These are phyloP conservation scores for Mortierella claussenii DNA, from an alignment of 192 early-diverging fungal species.

Conservation along the genomic window DNA sequence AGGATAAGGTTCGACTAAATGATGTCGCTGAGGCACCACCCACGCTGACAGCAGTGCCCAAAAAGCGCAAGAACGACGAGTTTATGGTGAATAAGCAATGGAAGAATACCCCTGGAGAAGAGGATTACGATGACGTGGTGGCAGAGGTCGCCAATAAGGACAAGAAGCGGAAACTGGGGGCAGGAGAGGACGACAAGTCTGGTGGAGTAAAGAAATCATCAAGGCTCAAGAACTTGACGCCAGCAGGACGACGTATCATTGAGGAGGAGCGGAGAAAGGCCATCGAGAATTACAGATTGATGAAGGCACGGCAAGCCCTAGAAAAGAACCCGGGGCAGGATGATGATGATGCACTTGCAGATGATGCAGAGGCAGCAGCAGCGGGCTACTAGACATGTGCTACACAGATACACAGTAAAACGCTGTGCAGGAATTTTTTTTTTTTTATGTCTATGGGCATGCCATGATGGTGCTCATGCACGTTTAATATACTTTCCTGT, in stretches of 20 bases:
- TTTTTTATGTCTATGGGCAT: background rate
- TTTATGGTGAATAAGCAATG: conserved; percentile 55
- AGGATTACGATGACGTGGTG: conserved; percentile 36
- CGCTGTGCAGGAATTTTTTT: too few species aligned
- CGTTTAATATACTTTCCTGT: conserved; percentile 71
- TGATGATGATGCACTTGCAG: conserved; percentile 35
- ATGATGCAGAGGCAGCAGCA: conserved; percentile 43
- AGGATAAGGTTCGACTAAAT: conserved; percentile 64
- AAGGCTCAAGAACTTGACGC: conserved; percentile 56
- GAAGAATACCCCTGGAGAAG: conserved; percentile 38
- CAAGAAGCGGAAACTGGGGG: conserved; percentile 36
- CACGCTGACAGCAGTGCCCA: conserved; percentile 54
- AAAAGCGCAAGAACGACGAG: conserved; percentile 57
- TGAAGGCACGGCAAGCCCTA: conserved; percentile 58
- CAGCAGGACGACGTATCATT: conserved; percentile 55
- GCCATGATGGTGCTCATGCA: conserved; percentile 28
- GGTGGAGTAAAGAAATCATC: conserved; percentile 54
- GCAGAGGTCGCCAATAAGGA: conserved; percentile 39
- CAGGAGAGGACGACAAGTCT: conserved; percentile 46
- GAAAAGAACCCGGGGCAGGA: conserved; percentile 17
- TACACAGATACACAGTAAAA: background rate
- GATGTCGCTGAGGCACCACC: conserved; percentile 69
- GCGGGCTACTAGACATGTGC: background rate
- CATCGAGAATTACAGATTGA: conserved; percentile 60
- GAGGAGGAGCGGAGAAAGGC: conserved; percentile 64